Conservation (phyloP, 768 basidiomycete genomes). For the Xerocomus brunneocitrinus region DNA sequence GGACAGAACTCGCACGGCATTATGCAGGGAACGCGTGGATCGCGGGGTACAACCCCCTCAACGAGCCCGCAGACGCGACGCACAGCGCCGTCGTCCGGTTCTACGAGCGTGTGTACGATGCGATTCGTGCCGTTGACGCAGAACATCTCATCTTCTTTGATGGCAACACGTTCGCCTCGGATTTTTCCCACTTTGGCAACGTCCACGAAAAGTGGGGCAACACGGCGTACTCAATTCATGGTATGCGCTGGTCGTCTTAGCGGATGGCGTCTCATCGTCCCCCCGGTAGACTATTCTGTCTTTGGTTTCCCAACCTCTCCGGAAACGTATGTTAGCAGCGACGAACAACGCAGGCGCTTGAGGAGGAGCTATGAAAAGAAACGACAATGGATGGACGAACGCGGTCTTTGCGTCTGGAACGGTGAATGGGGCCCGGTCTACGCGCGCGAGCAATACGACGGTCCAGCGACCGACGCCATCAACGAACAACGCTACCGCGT, state of each 20-base stretch:
- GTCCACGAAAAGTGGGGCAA: conserved; percentile 61
- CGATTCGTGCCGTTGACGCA: conserved; percentile 66
- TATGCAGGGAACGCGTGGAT: conserved; percentile 80
- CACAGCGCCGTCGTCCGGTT: conserved; percentile 61
- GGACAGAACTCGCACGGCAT: conserved; percentile 70
- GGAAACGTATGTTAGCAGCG: conserved; percentile 49
- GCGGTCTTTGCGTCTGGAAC: conserved; percentile 66
- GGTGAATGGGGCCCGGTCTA: conserved; percentile 87
- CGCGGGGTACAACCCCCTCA: conserved; percentile 82
- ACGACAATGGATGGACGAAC: conserved; percentile 70
- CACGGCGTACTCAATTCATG: conserved; percentile 74
- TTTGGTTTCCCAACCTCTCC: conserved; percentile 67
- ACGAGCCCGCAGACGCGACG: conserved; percentile 71
- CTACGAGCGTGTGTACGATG: conserved; percentile 64
- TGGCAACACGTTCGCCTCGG: conserved; percentile 79
- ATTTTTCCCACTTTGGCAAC: conserved; percentile 70
- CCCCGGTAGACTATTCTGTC: conserved; percentile 24
- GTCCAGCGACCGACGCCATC: conserved; percentile 56
- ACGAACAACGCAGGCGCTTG: conserved; percentile 49
- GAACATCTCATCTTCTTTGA: conserved; percentile 77
- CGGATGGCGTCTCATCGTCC: not conserved
- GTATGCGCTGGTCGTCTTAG: conserved; percentile 24
- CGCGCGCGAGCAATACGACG: conserved; percentile 56
- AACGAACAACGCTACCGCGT: conserved; percentile 63
- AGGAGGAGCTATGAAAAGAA: conserved; percentile 65